Percentiles rank a stretch among this genome's conserved stretches.
Conservation (phyloP, 148 eudicot species). For the Camellia granthamiana region DNA sequence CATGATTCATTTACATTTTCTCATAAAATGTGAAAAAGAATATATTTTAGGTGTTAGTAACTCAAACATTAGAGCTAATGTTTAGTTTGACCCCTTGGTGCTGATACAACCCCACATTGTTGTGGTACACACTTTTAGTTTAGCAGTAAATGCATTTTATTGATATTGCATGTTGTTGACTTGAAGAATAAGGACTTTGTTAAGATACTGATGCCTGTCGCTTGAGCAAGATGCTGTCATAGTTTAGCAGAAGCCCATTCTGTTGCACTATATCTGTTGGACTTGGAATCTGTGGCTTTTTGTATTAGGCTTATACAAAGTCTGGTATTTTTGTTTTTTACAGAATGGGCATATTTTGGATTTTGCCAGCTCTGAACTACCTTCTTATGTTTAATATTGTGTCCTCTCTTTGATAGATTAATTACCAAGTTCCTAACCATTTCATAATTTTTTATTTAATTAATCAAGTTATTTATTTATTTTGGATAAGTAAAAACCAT, state of each 20-base stretch:
- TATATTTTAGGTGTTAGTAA: background rate
- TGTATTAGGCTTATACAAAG: background rate
- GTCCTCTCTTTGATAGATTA: background rate
- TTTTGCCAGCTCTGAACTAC: slow-evolving; percentile 6
- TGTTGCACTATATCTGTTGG: background rate
- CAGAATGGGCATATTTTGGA: slow-evolving; percentile 1
- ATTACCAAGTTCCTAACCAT: background rate
- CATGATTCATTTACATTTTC: background rate
- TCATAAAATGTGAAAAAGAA: background rate
- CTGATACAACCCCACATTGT: background rate
- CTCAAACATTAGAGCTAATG: background rate
- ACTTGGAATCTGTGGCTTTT: background rate
- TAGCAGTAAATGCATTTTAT: background rate
- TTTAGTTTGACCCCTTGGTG: background rate
- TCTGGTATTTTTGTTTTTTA: background rate
- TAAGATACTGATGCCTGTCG: background rate
- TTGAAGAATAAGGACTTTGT: background rate
- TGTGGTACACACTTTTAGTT: background rate
- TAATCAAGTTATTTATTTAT: too few species aligned
- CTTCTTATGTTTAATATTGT: background rate
- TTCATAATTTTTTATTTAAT: background rate
- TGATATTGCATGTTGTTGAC: background rate
- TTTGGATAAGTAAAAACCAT: too few species aligned
- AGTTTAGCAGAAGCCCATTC: background rate
- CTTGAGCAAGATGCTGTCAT: background rate